Conservation (phyloP, 2,329 filamentous ascomycete genomes). For the Xylaria multiplex region DNA sequence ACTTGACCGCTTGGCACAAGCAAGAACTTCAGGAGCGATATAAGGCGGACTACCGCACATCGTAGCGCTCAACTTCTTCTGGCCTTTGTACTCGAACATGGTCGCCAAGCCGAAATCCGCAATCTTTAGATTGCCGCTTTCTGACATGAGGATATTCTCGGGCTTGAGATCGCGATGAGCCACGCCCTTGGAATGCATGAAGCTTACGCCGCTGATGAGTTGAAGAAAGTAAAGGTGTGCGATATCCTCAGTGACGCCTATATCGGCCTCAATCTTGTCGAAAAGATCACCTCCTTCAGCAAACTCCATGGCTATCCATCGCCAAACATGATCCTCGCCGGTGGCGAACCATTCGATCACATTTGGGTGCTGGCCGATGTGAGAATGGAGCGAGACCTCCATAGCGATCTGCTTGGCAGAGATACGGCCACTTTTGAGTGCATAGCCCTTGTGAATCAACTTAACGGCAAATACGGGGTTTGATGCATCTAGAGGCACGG, state of each 20-base stretch:
- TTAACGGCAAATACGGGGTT: conserved; percentile 94
- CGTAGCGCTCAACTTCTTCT: conserved; percentile 82
- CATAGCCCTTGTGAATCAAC: conserved; percentile 98
- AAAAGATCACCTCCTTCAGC: conserved; percentile 96
- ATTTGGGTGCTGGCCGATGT: conserved; percentile 89
- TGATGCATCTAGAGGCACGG: conserved; percentile 74
- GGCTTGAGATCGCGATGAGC: conserved; percentile 93
- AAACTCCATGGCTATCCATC: conserved; percentile 98
- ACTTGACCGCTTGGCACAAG: conserved; percentile 60
- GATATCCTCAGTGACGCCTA: conserved; percentile 92
- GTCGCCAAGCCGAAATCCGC: conserved; percentile 97
- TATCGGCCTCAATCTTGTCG: conserved; percentile 98
- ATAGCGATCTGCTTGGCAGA: conserved; percentile 89
- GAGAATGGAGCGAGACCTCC: conserved; percentile 89
- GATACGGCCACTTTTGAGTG: conserved; percentile 86
- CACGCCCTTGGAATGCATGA: conserved; percentile 95
- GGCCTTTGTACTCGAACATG: conserved; percentile 88
- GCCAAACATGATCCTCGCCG: conserved; percentile 86
- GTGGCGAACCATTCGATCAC: conserved; percentile 92
- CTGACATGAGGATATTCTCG: conserved; percentile 92
- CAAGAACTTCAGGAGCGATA: conserved; percentile 90
- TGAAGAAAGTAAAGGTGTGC: conserved; percentile 97
- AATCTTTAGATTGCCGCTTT: conserved; percentile 87
- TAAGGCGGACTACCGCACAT: conserved; percentile 97
- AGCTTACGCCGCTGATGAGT: conserved; percentile 87